These are phyloP conservation scores for Pichia sp. DNA, from an alignment of 1,139 yeast species.

Conservation along the genomic window DNA sequence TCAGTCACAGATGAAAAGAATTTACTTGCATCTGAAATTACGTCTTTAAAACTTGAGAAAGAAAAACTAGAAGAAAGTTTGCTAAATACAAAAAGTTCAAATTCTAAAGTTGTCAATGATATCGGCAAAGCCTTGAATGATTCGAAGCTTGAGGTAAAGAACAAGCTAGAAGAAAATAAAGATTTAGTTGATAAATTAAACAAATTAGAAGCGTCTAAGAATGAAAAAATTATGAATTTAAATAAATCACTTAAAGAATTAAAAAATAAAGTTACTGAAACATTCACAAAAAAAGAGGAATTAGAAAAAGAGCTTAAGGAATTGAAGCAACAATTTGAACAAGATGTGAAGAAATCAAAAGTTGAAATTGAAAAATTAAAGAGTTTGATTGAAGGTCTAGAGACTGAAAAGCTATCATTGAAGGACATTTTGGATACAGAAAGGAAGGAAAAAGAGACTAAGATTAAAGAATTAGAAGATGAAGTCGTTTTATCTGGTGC, in stretches of 20 bases:
- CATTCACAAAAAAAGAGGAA: neutral
- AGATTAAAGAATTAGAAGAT: neutral
- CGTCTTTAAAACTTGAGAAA: neutral
- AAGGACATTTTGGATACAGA: neutral
- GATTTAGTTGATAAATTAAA: neutral
- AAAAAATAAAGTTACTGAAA: neutral
- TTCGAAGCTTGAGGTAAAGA: neutral
- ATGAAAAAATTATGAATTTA: neutral
- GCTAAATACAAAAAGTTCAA: neutral
- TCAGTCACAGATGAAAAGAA: neutral
- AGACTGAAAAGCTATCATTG: neutral
- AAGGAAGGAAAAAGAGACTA: neutral
- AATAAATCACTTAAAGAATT: neutral
- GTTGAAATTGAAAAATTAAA: slow-evolving; percentile 1
- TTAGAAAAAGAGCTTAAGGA: neutral
- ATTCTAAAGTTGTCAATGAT: neutral
- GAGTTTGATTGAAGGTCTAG: neutral
- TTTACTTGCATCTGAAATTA: neutral
- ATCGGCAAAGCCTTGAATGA: neutral
- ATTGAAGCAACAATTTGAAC: slow-evolving; percentile 1
- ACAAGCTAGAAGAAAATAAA: neutral
- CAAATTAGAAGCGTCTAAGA: neutral
- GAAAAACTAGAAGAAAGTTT: neutral
- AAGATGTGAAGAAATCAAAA: neutral
- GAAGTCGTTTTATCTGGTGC: neutral